These are phyloP conservation scores for Przewalskia tangutica DNA, from an alignment of 257 asterid species.

Conservation along the genomic window DNA sequence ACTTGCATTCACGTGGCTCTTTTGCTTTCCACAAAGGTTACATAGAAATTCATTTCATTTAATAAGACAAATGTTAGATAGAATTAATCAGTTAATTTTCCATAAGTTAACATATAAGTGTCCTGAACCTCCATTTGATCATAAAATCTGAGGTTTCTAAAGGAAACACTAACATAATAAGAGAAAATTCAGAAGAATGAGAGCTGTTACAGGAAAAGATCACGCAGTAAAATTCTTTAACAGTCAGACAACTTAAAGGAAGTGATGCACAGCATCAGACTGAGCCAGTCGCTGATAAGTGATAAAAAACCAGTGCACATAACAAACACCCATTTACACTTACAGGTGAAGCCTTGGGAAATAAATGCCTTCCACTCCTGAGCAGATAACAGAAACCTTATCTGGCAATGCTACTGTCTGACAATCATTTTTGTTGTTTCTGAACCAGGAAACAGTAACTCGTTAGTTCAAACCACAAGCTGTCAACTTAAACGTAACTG, in stretches of 20 bases:
- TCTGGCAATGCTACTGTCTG: slow-evolving; percentile 43
- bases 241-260: background rate
- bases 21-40: background rate
- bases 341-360: slow-evolving; percentile 93
- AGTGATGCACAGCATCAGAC: slow-evolving; percentile 1
- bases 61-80: background rate
- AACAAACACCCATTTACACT: slow-evolving; percentile 18
- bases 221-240: background rate
- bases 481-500: background rate
- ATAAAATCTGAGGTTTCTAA: background rate
- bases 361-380: slow-evolving; percentile 83
- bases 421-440: slow-evolving; percentile 55
- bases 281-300: background rate
- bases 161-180: background rate
- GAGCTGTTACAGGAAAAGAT: background rate
- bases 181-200: background rate
- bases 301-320: background rate
- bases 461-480: slow-evolving; percentile 10
- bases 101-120: background rate
- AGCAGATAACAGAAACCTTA: slow-evolving; percentile 78
- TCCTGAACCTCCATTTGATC: background rate
- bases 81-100: background rate
- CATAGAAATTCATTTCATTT: background rate
- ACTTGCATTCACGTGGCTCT: background rate
- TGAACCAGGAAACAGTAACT: slow-evolving; percentile 28